These are phyloP conservation scores for Rhizophagus sp. DNA, from an alignment of 192 early-diverging fungal species.

Conservation along the genomic window DNA sequence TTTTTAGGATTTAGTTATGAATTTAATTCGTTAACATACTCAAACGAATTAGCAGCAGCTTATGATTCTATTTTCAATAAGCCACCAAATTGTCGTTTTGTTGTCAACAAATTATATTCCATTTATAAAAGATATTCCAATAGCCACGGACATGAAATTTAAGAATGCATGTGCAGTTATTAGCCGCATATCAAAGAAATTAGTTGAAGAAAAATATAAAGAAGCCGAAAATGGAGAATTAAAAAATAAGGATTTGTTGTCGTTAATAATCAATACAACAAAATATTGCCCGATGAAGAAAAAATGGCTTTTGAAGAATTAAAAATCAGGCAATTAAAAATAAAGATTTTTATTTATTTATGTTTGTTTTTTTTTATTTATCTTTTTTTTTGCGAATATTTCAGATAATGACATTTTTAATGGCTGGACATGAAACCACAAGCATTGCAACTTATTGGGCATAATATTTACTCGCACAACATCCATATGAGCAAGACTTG, in stretches of 20 bases:
- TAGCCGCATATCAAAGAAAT: slow-evolving; percentile 32
- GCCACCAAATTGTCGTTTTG: slow-evolving; percentile 7
- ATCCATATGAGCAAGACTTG: slow-evolving; percentile 44
- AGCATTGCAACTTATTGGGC: slow-evolving; percentile 49
- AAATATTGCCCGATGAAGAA: slow-evolving; percentile 39
- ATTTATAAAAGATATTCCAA: slow-evolving; percentile 29
- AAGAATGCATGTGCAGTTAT: slow-evolving; percentile 30
- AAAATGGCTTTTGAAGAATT: slow-evolving; percentile 48
- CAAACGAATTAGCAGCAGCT: slow-evolving; percentile 45
- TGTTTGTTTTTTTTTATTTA: too few relatives aligned
- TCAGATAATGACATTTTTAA: neutral
- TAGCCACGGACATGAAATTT: neutral
- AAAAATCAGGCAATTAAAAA: slow-evolving; percentile 38
- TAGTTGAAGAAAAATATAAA: slow-evolving; percentile 41
- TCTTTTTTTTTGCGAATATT: neutral
- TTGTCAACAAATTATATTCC: slow-evolving; percentile 34
- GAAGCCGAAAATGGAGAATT: slow-evolving; percentile 21
- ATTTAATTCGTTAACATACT: slow-evolving; percentile 42
- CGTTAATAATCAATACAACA: slow-evolving; percentile 44
- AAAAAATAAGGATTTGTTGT: slow-evolving; percentile 45
- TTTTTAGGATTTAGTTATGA: slow-evolving; percentile 48
- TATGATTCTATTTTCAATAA: slow-evolving; percentile 38
- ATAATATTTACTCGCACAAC: slow-evolving; percentile 49
- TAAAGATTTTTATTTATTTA: neutral
- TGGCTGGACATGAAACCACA: slow-evolving; percentile 61